Evolutionary conservation across 805 yeast genomes (phyloP).

Genomic region (Lipomyces starkeyi): DNA sequence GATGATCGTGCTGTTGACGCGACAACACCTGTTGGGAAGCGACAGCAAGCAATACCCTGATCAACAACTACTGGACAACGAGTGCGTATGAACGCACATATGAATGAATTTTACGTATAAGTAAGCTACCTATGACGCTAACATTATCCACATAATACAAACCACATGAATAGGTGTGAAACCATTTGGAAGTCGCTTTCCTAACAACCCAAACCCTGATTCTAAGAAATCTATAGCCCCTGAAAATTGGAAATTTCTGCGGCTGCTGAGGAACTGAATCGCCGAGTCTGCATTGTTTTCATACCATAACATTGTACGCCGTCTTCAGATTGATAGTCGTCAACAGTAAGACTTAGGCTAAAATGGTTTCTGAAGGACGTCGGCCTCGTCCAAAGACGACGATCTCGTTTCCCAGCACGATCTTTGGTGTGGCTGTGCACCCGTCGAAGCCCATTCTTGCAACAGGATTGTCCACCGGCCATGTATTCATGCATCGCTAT

Average conservation of each 20-base stretch:
- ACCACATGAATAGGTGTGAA: too few species aligned
- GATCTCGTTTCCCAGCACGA: slow-evolving; percentile 16
- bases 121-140: too few species aligned
- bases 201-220: too few species aligned
- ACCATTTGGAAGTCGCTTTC: too few species aligned
- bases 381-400: slow-evolving; percentile 6
- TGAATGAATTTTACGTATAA: too few species aligned
- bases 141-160: too few species aligned
- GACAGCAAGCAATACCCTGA: too few species aligned
- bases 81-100: too few species aligned
- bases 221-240: neutral
- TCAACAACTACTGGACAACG: too few species aligned
- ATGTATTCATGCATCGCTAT: slow-evolving; percentile 32
- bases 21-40: too few species aligned
- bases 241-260: neutral
- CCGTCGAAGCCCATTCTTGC: slow-evolving; percentile 31
- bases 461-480: slow-evolving; percentile 34
- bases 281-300: neutral
- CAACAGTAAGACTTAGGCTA: neutral
- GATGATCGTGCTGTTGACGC: too few species aligned
- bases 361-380: neutral
- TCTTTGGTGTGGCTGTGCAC: slow-evolving; percentile 29
- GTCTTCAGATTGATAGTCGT: neutral
- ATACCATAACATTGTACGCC: neutral
- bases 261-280: neutral